Conservation (phyloP, 2,329 filamentous ascomycete species). For the Fusarium paranaense region DNA sequence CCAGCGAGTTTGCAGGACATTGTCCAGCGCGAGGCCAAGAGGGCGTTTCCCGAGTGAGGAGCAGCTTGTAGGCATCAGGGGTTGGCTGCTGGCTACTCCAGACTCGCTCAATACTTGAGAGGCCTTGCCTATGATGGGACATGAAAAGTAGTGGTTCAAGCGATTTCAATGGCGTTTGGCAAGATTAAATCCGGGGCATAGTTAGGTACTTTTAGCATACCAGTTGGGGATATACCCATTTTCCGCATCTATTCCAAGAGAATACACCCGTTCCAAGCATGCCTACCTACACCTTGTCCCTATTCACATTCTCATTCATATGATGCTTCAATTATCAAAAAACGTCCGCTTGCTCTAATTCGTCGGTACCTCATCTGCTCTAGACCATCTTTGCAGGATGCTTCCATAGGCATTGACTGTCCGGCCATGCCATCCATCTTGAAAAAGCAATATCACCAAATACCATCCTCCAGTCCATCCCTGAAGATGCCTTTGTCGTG, state of each 20-base stretch:
- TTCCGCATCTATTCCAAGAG: background rate
- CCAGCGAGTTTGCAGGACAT: constrained; percentile 36
- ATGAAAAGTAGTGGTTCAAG: background rate
- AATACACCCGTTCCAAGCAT: background rate
- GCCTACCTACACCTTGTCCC: background rate
- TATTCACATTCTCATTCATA: background rate
- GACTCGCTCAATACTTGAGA: background rate
- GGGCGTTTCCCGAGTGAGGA: constrained; percentile 31
- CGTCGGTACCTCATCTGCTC: background rate
- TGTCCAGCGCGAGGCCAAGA: constrained; percentile 32
- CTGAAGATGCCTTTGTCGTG: background rate
- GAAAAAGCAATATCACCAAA: background rate
- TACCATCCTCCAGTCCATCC: background rate
- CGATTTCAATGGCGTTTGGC: constrained; percentile 4
- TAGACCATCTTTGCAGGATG: background rate
- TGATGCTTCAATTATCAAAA: background rate
- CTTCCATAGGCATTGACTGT: background rate
- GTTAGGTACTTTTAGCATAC: background rate
- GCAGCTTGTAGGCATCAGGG: background rate
- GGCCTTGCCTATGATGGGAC: background rate
- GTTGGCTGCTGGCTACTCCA: background rate
- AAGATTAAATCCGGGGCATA: background rate
- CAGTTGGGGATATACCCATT: background rate
- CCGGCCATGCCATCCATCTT: background rate
- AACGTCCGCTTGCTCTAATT: background rate